These are phyloP conservation scores for Pyrenochaeta sp. DNA, from an alignment of 2,329 filamentous ascomycete genomes.

Conservation along the genomic window DNA sequence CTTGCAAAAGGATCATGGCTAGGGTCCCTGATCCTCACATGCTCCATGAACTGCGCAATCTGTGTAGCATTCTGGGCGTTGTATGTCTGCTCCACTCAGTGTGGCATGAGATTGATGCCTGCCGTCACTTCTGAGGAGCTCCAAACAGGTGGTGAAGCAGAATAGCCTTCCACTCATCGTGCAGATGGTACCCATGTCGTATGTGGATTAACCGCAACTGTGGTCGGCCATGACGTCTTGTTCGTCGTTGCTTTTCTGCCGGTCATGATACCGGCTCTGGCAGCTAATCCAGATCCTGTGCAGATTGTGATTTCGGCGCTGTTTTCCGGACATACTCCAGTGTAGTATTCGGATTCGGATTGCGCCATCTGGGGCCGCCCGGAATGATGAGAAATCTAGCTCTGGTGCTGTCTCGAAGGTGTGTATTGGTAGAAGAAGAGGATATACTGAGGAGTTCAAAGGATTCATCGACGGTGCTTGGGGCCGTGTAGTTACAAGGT, in stretches of 20 bases:
- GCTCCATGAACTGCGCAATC: constrained; percentile 65
- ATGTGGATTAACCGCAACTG: constrained; percentile 56
- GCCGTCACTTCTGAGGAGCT: constrained; percentile 69
- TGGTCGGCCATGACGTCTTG: constrained; percentile 43
- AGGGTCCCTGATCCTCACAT: constrained; percentile 61
- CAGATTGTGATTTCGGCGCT: constrained; percentile 68
- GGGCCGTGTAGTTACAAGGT: constrained; percentile 37
- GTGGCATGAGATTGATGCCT: constrained; percentile 67
- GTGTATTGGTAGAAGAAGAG: constrained; percentile 56
- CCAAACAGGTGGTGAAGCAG: constrained; percentile 60
- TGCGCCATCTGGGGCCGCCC: constrained; percentile 63
- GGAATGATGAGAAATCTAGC: constrained; percentile 70
- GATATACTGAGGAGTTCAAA: constrained; percentile 39
- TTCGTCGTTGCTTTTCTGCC: constrained; percentile 60
- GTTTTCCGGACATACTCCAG: constrained; percentile 58
- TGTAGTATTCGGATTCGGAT: constrained; percentile 39
- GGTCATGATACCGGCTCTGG: constrained; percentile 66
- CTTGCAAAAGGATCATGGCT: constrained; percentile 63
- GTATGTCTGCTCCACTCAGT: constrained; percentile 62
- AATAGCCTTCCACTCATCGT: constrained; percentile 70
- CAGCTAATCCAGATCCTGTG: constrained; percentile 67
- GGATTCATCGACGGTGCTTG: constrained; percentile 31
- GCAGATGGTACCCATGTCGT: constrained; percentile 69
- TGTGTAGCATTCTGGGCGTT: constrained; percentile 61
- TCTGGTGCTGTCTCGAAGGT: constrained; percentile 63